These are phyloP conservation scores for Vigna radiata DNA, from an alignment of 306 rosid genomes.

Conservation along the genomic window DNA sequence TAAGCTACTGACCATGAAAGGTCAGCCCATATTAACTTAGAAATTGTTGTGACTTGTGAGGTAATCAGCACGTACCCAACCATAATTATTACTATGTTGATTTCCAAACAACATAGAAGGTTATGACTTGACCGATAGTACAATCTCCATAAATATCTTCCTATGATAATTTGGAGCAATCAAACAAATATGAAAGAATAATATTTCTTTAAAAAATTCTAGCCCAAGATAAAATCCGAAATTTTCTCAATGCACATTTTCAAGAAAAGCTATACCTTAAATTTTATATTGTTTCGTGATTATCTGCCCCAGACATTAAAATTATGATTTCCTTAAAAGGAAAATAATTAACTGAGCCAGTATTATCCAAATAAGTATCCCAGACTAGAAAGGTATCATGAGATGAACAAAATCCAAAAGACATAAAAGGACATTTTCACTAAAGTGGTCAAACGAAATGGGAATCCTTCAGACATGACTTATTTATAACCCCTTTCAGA, in stretches of 20 bases:
- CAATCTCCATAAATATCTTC: background rate
- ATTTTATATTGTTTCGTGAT: background rate
- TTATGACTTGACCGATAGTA: background rate
- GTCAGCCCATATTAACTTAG: background rate
- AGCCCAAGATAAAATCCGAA: no score
- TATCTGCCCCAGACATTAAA: background rate
- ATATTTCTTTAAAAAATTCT: background rate
- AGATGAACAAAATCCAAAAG: background rate
- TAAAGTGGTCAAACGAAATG: background rate
- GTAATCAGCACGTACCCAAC: background rate
- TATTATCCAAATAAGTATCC: background rate
- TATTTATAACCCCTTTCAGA: background rate
- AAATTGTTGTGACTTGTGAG: background rate
- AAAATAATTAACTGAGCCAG: background rate
- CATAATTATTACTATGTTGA: background rate
- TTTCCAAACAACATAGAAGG: background rate
- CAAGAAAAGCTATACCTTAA: background rate
- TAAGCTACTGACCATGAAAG: constrained; percentile 12
- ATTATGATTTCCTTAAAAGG: background rate
- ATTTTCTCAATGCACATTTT: no score
- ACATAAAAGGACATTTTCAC: background rate
- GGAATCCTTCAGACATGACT: background rate
- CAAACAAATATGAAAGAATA: background rate
- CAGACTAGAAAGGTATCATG: background rate
- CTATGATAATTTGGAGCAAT: background rate